Conservation (phyloP, 441 rosid species). For the Macaranga tanarius region DNA sequence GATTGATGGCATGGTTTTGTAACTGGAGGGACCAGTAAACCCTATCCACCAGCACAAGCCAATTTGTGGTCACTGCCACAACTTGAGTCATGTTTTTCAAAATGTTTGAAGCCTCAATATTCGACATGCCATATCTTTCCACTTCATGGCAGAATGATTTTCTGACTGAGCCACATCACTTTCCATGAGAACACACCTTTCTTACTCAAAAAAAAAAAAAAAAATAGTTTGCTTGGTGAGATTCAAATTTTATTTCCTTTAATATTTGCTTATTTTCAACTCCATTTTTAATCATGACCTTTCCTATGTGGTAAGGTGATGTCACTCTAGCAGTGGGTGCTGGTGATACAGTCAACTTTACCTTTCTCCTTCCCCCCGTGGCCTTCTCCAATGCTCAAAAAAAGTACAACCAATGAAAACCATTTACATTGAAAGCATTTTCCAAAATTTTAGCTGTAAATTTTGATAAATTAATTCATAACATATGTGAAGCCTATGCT, state of each 20-base stretch:
- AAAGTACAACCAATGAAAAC: neutral
- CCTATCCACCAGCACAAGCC: slow-evolving; percentile 4
- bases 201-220: too few species aligned
- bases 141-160: neutral
- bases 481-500: neutral
- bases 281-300: neutral
- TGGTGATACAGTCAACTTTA: neutral
- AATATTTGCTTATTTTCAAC: neutral
- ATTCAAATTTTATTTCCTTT: neutral
- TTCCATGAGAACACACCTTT: neutral
- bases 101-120: neutral
- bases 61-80: neutral
- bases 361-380: too few species aligned
- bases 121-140: neutral
- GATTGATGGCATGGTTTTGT: neutral
- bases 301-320: neutral
- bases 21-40: slow-evolving; percentile 1
- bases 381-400: neutral
- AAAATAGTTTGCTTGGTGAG: neutral
- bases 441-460: neutral
- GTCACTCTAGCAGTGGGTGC: neutral
- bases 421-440: neutral
- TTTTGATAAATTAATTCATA: neutral
- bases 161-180: neutral
- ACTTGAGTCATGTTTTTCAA: neutral